Evolutionary conservation across 805 yeast species (phyloP).

Genomic region (Pichia cabralensis): DNA sequence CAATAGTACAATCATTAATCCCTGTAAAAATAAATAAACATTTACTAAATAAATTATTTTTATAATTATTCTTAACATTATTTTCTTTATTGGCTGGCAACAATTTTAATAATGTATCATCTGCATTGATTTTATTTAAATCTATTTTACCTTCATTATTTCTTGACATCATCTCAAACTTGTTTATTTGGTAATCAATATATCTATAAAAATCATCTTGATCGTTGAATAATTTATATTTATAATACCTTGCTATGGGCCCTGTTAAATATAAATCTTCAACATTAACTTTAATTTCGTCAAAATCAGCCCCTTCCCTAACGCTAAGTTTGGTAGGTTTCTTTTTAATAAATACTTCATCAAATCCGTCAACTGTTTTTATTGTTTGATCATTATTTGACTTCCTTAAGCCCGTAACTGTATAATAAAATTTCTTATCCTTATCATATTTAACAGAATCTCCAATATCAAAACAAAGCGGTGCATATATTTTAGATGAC

Average conservation of each 20-base stretch:
- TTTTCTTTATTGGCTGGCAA: neutral
- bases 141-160: neutral
- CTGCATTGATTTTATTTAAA: neutral
- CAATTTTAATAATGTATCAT: slow-evolving; percentile 1
- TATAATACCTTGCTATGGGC: slow-evolving; percentile 1
- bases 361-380: slow-evolving; percentile 11
- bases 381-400: neutral
- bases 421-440: slow-evolving; percentile 4
- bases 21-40: slow-evolving; percentile 11
- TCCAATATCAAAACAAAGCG: slow-evolving; percentile 13
- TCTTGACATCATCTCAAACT: neutral
- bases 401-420: slow-evolving; percentile 12
- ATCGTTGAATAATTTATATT: slow-evolving; percentile 12
- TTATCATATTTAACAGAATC: slow-evolving; percentile 8
- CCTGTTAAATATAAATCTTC: slow-evolving; percentile 8
- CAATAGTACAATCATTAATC: neutral
- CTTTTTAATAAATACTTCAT: slow-evolving; percentile 4
- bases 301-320: neutral
- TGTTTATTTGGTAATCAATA: slow-evolving; percentile 4
- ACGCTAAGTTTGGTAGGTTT: neutral
- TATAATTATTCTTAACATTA: neutral
- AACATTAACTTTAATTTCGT: slow-evolving; percentile 6
- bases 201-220: slow-evolving; percentile 8
- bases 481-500: slow-evolving; percentile 11
- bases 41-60: slow-evolving; percentile 5